These are phyloP conservation scores for Crithidia fasciculata DNA, from an alignment of 208 protist genomes.

Conservation along the genomic window DNA sequence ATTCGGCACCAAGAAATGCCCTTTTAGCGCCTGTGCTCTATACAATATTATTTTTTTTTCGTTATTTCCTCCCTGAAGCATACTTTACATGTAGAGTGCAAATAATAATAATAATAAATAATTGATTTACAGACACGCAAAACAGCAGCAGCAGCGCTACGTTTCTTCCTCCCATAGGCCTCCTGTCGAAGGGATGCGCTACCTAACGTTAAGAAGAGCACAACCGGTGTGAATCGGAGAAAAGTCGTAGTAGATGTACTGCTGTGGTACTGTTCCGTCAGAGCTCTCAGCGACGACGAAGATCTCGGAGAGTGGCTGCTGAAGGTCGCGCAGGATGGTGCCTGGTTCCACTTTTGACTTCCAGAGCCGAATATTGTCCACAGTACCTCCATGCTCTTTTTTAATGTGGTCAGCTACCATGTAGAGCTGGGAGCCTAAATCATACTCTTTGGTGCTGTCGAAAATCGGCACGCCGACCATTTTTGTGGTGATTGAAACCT, in stretches of 20 bases:
- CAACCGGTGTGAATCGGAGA: conserved; percentile 36
- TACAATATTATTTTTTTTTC: no score
- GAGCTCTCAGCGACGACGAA: conserved; percentile 34
- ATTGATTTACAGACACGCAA: neutral
- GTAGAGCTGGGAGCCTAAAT: conserved; percentile 40
- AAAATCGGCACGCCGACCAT: conserved; percentile 81
- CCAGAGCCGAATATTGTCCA: conserved; percentile 58
- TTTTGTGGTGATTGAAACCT: conserved; percentile 37
- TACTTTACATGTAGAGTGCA: no score
- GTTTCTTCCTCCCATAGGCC: no score
- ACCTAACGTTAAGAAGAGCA: conserved; percentile 44
- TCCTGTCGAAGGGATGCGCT: neutral
- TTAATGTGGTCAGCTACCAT: conserved; percentile 56
- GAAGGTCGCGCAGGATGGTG: conserved; percentile 60
- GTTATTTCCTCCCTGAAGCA: no score
- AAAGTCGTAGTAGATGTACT: conserved; percentile 78
- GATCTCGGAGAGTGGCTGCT: conserved; percentile 45
- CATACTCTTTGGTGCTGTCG: conserved; percentile 52
- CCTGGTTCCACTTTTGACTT: conserved; percentile 72
- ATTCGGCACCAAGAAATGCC: no score
- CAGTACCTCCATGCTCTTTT: conserved; percentile 54
- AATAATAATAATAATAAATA: neutral
- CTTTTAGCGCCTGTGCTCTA: no score
- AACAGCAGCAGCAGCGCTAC: neutral
- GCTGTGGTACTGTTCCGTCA: neutral